These are phyloP conservation scores for Coemansia sp. DNA, from an alignment of 192 early-diverging fungal species.

Conservation along the genomic window DNA sequence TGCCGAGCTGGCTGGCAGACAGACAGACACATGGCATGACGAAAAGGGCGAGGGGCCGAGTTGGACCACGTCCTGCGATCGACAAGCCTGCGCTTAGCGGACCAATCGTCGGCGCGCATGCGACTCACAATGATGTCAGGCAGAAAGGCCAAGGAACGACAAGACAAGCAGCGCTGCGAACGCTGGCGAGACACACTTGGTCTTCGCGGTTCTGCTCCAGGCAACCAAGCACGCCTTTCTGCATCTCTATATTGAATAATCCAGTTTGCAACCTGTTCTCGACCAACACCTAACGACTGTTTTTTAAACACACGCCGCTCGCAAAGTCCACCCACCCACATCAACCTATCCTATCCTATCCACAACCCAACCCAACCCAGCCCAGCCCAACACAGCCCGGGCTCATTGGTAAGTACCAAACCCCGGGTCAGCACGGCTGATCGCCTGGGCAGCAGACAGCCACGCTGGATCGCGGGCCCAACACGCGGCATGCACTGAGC, in stretches of 20 bases:
- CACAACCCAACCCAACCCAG: too few relatives aligned
- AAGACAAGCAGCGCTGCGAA: too few relatives aligned
- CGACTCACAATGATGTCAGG: background rate
- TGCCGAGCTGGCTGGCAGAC: background rate
- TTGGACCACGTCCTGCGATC: background rate
- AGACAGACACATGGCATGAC: background rate
- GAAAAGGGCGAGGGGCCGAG: background rate
- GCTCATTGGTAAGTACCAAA: background rate
- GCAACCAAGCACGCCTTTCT: too few relatives aligned
- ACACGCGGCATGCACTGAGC: background rate
- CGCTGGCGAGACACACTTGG: too few relatives aligned
- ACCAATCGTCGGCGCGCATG: conserved; percentile 9
- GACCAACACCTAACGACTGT: background rate
- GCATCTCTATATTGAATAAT: background rate
- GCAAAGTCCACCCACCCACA: too few relatives aligned
- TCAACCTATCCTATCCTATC: too few relatives aligned
- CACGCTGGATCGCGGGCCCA: background rate
- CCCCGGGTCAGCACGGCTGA: conserved; percentile 8
- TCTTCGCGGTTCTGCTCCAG: too few relatives aligned
- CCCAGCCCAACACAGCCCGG: background rate
- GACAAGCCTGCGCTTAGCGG: background rate
- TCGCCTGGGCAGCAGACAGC: background rate
- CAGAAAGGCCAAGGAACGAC: too few relatives aligned
- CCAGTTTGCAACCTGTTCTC: background rate
- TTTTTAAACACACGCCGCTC: background rate